phyloP scores from a whole-genome alignment of 2,329 filamentous ascomycete genomes.

The Talaromyces atroroseus region DNA sequence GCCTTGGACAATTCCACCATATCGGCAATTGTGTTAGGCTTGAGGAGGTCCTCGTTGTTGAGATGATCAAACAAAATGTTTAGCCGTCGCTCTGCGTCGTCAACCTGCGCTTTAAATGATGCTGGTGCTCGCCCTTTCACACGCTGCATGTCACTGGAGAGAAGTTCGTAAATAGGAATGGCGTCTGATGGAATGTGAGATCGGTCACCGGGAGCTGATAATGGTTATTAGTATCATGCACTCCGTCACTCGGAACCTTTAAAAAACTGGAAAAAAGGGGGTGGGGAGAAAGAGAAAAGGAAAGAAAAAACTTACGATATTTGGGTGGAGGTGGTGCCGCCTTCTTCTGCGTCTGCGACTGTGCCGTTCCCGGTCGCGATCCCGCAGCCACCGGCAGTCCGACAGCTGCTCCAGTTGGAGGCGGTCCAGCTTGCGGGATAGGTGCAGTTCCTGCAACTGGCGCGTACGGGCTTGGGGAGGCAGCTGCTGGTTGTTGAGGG shows the following conservation, averaged over 20 bases:
- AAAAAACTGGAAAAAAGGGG: neutral
- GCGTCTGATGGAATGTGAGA: conserved; percentile 78
- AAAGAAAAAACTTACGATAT: conserved; percentile 63
- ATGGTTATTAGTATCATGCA: conserved; percentile 15
- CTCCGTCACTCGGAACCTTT: neutral
- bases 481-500: conserved; percentile 40
- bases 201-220: conserved; percentile 65
- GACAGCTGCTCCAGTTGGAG: conserved; percentile 40
- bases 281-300: too few relatives aligned
- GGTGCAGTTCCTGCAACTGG: conserved; percentile 21
- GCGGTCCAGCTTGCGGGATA: conserved; percentile 23
- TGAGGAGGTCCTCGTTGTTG: conserved; percentile 89
- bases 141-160: conserved; percentile 79
- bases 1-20: conserved; percentile 53
- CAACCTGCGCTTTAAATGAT: conserved; percentile 82
- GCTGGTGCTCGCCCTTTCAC: conserved; percentile 79
- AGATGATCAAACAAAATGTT: conserved; percentile 94
- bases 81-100: conserved; percentile 88
- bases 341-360: conserved; percentile 42
- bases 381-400: conserved; percentile 30
- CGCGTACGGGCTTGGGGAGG: conserved; percentile 39
- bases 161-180: conserved; percentile 71
- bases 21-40: conserved; percentile 59
- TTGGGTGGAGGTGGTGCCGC: conserved; percentile 52
- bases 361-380: conserved; percentile 44